Evolutionary conservation across 176 grass and related monocot species (phyloP).

Genomic region (Lolium multiflorum): DNA sequence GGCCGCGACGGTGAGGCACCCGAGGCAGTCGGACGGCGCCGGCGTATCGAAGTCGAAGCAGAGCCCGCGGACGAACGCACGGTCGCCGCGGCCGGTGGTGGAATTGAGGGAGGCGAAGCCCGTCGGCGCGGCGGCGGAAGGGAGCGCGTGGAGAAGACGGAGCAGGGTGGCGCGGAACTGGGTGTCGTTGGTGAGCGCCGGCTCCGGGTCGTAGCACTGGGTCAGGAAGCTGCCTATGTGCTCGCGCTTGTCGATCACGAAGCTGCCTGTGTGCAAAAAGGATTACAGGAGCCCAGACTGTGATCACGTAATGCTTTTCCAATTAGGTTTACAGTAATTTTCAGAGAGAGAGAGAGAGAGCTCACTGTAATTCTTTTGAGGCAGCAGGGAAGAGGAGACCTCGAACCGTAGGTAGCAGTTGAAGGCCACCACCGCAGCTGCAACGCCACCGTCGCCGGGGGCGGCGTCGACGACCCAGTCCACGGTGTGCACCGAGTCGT

Average conservation of each 20-base stretch:
- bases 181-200: not conserved
- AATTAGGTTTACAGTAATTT: no score
- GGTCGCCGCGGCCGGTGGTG: not conserved
- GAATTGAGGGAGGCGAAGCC: not conserved
- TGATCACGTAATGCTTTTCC: no score
- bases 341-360: no score
- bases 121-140: not conserved
- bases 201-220: not conserved
- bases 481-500: not conserved
- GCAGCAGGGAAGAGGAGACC: not conserved
- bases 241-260: no score
- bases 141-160: not conserved
- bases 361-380: no score
- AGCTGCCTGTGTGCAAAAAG: not conserved
- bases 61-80: slow-evolving; percentile 10
- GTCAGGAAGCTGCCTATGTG: not conserved
- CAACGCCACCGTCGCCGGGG: not conserved
- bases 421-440: not conserved
- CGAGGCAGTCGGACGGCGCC: not conserved
- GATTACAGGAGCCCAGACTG: no score
- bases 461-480: not conserved
- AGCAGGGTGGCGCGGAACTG: not conserved
- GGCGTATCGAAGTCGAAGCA: not conserved
- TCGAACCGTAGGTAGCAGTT: not conserved
- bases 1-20: not conserved